These are phyloP conservation scores for Picea glauca DNA, from an alignment of 75 land plant genomes.

Conservation along the genomic window DNA sequence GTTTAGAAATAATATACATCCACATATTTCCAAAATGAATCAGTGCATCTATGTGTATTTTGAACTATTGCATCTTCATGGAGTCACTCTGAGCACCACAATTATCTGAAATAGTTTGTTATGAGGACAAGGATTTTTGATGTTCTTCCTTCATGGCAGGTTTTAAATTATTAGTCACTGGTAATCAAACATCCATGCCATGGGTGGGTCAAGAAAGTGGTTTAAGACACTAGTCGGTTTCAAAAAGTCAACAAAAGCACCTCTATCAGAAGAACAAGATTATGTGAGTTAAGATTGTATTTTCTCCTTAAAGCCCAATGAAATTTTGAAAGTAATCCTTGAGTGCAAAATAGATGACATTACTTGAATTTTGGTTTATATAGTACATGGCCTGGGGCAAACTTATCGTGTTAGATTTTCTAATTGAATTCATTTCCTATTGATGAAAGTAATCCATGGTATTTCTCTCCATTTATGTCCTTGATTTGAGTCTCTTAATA, in stretches of 20 bases:
- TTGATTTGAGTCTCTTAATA: not conserved
- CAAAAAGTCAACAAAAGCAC: constrained; percentile 1
- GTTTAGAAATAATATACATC: not conserved
- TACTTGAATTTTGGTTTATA: not conserved
- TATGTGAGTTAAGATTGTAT: constrained; percentile 1
- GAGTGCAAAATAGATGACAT: not conserved
- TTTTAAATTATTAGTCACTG: not conserved
- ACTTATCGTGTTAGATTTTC: not conserved
- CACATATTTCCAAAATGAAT: not conserved
- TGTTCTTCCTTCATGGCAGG: constrained; percentile 1
- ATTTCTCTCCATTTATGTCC: not conserved
- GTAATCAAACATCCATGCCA: not conserved
- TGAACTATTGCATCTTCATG: not conserved
- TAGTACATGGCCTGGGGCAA: not conserved
- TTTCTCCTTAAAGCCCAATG: not conserved
- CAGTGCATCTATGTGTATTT: not conserved
- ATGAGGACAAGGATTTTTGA: not conserved
- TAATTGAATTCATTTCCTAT: not conserved
- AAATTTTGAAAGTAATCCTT: not conserved
- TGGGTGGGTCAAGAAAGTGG: constrained; percentile 9
- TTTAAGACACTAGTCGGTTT: constrained; percentile 6
- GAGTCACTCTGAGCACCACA: not conserved
- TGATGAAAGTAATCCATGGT: not conserved
- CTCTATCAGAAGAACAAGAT: not conserved
- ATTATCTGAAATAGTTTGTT: not conserved